Base-by-base conservation (phyloP, 768 basidiomycete species). In the Amanita jacksonii region DNA sequence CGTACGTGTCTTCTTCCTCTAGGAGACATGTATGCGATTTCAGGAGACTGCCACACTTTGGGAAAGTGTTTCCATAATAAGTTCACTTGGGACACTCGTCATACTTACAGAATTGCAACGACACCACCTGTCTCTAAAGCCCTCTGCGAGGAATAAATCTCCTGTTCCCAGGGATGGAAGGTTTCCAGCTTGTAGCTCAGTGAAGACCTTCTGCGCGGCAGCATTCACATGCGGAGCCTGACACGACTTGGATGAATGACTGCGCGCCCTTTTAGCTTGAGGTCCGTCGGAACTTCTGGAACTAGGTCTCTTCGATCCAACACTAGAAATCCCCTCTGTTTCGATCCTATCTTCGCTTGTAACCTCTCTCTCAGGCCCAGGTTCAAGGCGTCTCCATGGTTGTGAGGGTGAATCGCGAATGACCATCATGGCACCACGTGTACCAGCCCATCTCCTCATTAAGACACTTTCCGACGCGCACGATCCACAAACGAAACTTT, bases 41-140 rank as follows among this genome's bases (percentile, higher is more conserved):
- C 32, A 89, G 62, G 5, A 65, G 67, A 0, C 72, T 64, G 4
- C 75, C 58, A 60, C 86, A 90, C 82, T 87, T 51, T 42, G 39
- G n/a, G n/a, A n/a, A 23, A 38, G 32, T 38, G n/a, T 22, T 22
- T 43, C 34, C 41, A 27, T 43, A 32, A 16, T 15, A 22, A 27
- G 10, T n/a, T 20, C 28, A 18, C 30, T 13, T 23, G 34, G 2
- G 34, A 38, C 12, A 25, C 18, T 7, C 5, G 6, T 6, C 6
- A 18, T 7, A 50, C 56, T 47, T 48, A 85, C 86, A 35, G 64
- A 61, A 43, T 62, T 56, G 51, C 88, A 91, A 35, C 66, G 73
- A 59, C 88, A 90, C 88, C 88, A 90, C n/a, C 79, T 70, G 30
- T 76, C 66, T 46, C 84, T 74, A 63, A 80, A 90, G 13, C 77